Conservation (phyloP, 2,329 filamentous ascomycete species). For the Penicillium sp. region DNA sequence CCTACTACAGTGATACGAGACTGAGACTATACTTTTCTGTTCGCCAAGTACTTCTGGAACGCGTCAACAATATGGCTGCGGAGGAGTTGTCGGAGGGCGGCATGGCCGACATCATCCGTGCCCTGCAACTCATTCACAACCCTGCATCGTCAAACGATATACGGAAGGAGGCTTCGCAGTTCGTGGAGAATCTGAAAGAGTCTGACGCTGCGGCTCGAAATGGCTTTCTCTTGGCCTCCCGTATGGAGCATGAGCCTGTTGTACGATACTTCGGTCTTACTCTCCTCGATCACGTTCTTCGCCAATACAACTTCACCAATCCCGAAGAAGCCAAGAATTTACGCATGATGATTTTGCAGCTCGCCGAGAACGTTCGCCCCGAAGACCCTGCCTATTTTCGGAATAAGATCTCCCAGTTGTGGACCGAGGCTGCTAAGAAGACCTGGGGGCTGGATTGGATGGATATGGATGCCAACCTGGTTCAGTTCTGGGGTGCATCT, state of each 20-base stretch:
- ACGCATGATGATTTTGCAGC: conserved; percentile 71
- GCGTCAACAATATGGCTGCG: conserved; percentile 28
- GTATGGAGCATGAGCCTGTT: conserved; percentile 70
- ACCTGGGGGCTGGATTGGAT: conserved; percentile 92
- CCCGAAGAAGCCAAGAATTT: conserved; percentile 65
- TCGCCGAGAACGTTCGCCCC: conserved; percentile 68
- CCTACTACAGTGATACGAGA: background rate
- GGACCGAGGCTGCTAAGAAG: conserved; percentile 91
- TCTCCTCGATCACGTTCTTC: conserved; percentile 83
- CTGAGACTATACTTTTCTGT: background rate
- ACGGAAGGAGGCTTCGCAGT: conserved; percentile 77
- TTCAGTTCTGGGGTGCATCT: conserved; percentile 69
- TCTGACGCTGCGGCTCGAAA: conserved; percentile 76
- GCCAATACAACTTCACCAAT: conserved; percentile 73
- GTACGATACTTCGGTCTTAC: conserved; percentile 93
- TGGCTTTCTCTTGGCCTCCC: conserved; percentile 77
- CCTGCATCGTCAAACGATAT: conserved; percentile 75
- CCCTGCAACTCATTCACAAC: conserved; percentile 83
- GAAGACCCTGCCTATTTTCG: conserved; percentile 78
- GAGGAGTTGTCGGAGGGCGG: conserved; percentile 36
- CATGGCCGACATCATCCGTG: conserved; percentile 65
- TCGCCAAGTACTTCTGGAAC: background rate
- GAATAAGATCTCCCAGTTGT: conserved; percentile 91
- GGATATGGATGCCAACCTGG: conserved; percentile 84
- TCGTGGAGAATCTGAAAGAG: conserved; percentile 81